Conservation (phyloP, 2,329 filamentous ascomycete genomes). For the Calonectria montana region DNA sequence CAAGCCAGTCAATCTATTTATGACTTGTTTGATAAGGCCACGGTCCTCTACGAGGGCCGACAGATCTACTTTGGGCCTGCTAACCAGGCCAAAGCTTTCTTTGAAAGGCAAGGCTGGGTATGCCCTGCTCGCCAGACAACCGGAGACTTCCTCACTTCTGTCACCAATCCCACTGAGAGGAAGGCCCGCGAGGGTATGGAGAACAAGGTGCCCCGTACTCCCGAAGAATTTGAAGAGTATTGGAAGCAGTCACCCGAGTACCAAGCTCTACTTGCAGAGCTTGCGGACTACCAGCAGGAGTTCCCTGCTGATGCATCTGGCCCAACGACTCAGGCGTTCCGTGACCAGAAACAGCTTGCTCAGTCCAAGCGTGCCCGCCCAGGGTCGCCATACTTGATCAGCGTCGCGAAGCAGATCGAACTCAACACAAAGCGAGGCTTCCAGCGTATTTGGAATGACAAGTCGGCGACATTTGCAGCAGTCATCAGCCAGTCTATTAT, state of each 20-base stretch:
- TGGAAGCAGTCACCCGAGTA: constrained; percentile 62
- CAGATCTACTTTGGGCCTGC: constrained; percentile 82
- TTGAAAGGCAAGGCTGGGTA: constrained; percentile 75
- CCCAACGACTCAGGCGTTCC: constrained; percentile 52
- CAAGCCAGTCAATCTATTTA: constrained; percentile 78
- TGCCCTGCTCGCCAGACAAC: constrained; percentile 76
- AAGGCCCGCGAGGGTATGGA: constrained; percentile 68
- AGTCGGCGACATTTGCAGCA: constrained; percentile 58
- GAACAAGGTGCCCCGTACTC: constrained; percentile 70
- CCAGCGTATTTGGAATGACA: constrained; percentile 64
- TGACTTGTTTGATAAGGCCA: constrained; percentile 79
- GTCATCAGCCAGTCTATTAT: constrained; percentile 64
- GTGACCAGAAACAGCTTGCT: constrained; percentile 53
- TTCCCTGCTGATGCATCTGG: constrained; percentile 51
- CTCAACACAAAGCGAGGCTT: constrained; percentile 64
- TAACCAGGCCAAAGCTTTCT: constrained; percentile 69
- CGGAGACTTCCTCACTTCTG: constrained; percentile 75
- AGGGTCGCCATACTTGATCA: constrained; percentile 68
- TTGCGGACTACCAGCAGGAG: constrained; percentile 60
- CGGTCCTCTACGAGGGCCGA: constrained; percentile 80
- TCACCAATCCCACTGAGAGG: constrained; percentile 74
- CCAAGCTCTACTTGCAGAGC: constrained; percentile 56
- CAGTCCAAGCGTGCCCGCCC: constrained; percentile 64
- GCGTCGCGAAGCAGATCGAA: constrained; percentile 63
- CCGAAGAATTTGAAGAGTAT: constrained; percentile 73